Evolutionary conservation across 441 rosid genomes (phyloP), one percentile per base, ranked within the genome.

Genomic region (California macrophylla): DNA sequence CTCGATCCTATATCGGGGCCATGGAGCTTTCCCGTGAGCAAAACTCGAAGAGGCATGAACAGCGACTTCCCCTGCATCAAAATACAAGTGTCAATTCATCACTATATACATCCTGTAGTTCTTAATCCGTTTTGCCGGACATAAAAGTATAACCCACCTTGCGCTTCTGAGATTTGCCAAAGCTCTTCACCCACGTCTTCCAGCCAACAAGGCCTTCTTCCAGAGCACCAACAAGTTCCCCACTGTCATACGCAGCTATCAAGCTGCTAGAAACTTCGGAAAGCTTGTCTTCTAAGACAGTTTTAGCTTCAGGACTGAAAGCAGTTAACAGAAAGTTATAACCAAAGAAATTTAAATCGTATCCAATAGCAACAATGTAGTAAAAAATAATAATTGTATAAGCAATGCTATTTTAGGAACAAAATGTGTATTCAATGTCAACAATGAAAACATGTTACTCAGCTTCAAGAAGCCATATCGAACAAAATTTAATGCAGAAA

Each of bases 111-210:
- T 10, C 12, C 15, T 13, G 15, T 40, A 40, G 3, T 9, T 40
- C 47, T 40, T n/a, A 40, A 38, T 8, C 45, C 8, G 12, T 38
- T 38, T 8, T 10, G 45, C 13, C 23, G 0, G 24, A 52, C 28
- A 9, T 23, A 9, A 56, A 24, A 21, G n/a, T n/a, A 21, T 56
- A 69, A 71, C 77, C 68, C 47, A 89, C 98, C 89, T 91, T 89
- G 82, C 95, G 92, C 70, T 91, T 89, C 54, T 79, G 69, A 28
- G 89, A 75, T 83, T 91, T 91, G 72, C 96, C 92, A 36, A 89
- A 91, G 75, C 80, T 81, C 84, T 93, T 93, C 69, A 86, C 95
- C 96, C 97, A 93, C 78, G 83, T 91, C 86, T 93, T 84, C 98
- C 97, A 91, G 68, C 91, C 95, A 34, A 85, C 76, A 66, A 28